phyloP scores from a whole-genome alignment of 2,329 filamentous ascomycete genomes.

The Alternaria brassicae region DNA sequence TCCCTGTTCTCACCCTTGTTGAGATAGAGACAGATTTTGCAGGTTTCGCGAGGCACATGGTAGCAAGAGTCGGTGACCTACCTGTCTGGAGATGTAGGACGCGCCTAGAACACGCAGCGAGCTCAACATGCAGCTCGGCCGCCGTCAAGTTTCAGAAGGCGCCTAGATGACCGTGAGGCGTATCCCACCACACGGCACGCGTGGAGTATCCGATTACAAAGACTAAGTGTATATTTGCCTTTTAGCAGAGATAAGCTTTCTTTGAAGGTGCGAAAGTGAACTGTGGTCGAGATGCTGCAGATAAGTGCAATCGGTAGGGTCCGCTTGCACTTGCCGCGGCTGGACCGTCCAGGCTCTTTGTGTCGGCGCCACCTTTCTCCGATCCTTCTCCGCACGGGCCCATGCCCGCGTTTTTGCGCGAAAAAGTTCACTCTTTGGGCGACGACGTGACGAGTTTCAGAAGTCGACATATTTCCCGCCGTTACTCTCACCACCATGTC shows the following conservation, averaged over 20 bases:
- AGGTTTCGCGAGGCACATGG: neutral
- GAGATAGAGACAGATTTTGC: neutral
- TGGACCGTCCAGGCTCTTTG: conserved; percentile 1
- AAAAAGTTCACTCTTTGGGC: conserved; percentile 31
- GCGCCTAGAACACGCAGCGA: conserved; percentile 1
- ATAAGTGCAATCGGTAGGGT: neutral
- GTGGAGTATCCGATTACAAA: neutral
- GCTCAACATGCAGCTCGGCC: neutral
- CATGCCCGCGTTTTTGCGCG: conserved; percentile 23
- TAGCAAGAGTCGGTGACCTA: neutral
- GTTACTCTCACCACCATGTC: conserved; percentile 60
- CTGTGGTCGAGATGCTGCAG: neutral
- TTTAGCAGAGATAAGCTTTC: neutral
- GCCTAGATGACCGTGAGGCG: neutral
- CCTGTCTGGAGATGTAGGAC: neutral
- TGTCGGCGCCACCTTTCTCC: conserved; percentile 29
- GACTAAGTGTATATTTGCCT: conserved; percentile 1
- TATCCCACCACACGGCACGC: conserved; percentile 2
- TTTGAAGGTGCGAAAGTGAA: neutral
- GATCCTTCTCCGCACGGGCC: conserved; percentile 32
- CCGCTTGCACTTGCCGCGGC: conserved; percentile 5
- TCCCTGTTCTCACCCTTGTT: neutral
- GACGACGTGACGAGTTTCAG: conserved; percentile 21
- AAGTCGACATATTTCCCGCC: conserved; percentile 27
- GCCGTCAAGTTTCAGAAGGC: conserved; percentile 19